Base-by-base conservation (phyloP, 2,329 filamentous ascomycete genomes). In the Herpotrichia juniperi region DNA sequence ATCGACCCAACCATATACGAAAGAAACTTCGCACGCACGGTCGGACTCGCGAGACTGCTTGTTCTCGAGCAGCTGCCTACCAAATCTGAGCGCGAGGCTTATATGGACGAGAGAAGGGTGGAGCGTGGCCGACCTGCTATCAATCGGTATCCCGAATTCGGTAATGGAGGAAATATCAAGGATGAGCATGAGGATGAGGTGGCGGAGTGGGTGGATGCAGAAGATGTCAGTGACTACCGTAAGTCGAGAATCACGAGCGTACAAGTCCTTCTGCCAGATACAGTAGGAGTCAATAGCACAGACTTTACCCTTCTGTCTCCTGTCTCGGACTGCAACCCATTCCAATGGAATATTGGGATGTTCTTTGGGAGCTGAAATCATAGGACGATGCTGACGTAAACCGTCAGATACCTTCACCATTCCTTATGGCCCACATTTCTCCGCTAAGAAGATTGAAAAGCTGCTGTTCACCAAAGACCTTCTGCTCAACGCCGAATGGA, bases 1-100 rank as follows among this genome's bases (percentile, higher is more conserved):
- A 78, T 96, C 48, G 91, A 96, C 62, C 91, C 91, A 4, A 96
- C 90, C 19, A 92, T 96, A 43, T 96, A 90, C 56, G 91, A 96
- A 73, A 80, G 91, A 43, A 91, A 86, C 50, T 96, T 96, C 62
- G 81, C 81, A 44, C 81, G 89, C 32, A 92, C 89, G 0, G 79
- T 90, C 21, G 91, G 91, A 1, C 81, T 96, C 17, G 90, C 91
- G 22, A 82, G 91, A 40, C 80, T 96, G 1, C 79, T 96, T 6
- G 87, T 96, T 6, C 78, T 96, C 1, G 91, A 96, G 68, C 86
- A 87, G 39, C 79, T 96, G 1, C 91, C 91, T 0, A 89, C 84
- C 2, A 79, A 81, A 2, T 77, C 76, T 10, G 87, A 90, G 32
- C 81, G 91, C 47, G 89, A 93, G 6, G 68, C 76, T 0, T 96